Evolutionary conservation across 108 stramenopile species (phyloP).

Genomic region (Nitzschia sp.): DNA sequence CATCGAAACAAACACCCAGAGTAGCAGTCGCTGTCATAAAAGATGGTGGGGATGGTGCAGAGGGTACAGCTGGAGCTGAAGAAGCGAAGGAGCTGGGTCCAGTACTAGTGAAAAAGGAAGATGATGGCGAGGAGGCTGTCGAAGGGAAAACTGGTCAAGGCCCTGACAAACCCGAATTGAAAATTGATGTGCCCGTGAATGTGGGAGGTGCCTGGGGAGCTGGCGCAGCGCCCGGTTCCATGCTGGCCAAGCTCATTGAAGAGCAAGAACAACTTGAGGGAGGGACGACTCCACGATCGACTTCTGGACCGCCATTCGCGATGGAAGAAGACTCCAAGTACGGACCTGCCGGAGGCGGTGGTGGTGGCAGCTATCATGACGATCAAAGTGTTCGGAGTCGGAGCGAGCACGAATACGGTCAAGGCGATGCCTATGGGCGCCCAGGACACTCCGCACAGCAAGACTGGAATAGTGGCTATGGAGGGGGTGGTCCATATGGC

Average conservation of each 20-base stretch:
- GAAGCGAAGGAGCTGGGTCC: conserved; percentile 35
- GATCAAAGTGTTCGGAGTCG: conserved; percentile 2
- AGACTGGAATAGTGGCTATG: conserved; percentile 9
- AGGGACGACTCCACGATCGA: conserved; percentile 20
- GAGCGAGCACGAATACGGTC: not conserved
- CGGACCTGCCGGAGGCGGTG: conserved; percentile 6
- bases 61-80: conserved; percentile 21
- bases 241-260: conserved; percentile 70
- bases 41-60: conserved; percentile 38
- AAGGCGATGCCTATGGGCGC: conserved; percentile 1
- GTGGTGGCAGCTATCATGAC: conserved; percentile 3
- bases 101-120: conserved; percentile 32
- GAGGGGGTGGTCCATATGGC: not conserved
- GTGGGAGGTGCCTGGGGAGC: conserved; percentile 88
- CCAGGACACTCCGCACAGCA: conserved; percentile 3
- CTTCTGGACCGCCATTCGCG: conserved; percentile 3
- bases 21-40: conserved; percentile 57
- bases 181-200: conserved; percentile 22
- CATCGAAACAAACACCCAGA: conserved; percentile 61
- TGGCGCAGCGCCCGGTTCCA: conserved; percentile 70
- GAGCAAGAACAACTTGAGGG: conserved; percentile 44
- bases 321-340: conserved; percentile 8
- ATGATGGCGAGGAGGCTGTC: conserved; percentile 4
- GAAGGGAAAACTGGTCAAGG: conserved; percentile 30
- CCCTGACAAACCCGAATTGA: not conserved